Evolutionary conservation across 73 alveolate genomes (phyloP).

Genomic region (Vitrella brassicaformis): DNA sequence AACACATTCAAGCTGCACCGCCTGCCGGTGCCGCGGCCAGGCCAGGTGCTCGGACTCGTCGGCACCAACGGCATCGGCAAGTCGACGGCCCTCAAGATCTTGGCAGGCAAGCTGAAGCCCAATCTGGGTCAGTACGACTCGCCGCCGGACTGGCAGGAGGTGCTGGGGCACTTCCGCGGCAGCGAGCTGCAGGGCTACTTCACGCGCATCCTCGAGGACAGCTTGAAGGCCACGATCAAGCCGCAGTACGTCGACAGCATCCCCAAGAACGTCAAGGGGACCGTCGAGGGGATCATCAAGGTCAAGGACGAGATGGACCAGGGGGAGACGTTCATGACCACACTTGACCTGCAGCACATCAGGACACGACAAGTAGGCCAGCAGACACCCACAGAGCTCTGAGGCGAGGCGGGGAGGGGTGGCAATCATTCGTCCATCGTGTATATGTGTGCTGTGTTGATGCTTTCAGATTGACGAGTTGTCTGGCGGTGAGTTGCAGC

Average conservation of each 20-base stretch:
- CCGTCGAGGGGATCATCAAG: conserved; percentile 65
- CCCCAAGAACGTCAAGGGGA: conserved; percentile 83
- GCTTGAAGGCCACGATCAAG: conserved; percentile 85
- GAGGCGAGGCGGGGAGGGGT: too few species aligned
- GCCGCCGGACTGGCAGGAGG: conserved; percentile 92
- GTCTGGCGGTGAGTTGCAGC: conserved; percentile 96
- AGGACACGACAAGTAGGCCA: too few species aligned
- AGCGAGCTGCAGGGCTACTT: conserved; percentile 86
- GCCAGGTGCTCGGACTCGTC: conserved; percentile 91
- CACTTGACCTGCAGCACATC: conserved; percentile 9
- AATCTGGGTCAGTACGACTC: conserved; percentile 85
- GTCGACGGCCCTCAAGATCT: conserved; percentile 85
- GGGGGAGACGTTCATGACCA: conserved; percentile 27
- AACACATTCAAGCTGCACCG: conserved; percentile 93
- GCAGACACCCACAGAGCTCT: too few species aligned
- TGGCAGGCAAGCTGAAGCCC: conserved; percentile 89
- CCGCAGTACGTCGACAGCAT: conserved; percentile 93
- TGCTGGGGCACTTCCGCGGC: conserved; percentile 86
- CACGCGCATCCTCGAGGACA: conserved; percentile 80
- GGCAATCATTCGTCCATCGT: too few species aligned
- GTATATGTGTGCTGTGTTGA: too few species aligned
- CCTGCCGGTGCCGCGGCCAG: conserved; percentile 92
- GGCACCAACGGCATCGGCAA: conserved; percentile 98
- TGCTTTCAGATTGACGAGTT: conserved; percentile 71
- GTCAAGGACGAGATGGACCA: conserved; percentile 71